phyloP scores from a whole-genome alignment of 2,329 filamentous ascomycete species.

The Ophiostoma tasmaniense region DNA sequence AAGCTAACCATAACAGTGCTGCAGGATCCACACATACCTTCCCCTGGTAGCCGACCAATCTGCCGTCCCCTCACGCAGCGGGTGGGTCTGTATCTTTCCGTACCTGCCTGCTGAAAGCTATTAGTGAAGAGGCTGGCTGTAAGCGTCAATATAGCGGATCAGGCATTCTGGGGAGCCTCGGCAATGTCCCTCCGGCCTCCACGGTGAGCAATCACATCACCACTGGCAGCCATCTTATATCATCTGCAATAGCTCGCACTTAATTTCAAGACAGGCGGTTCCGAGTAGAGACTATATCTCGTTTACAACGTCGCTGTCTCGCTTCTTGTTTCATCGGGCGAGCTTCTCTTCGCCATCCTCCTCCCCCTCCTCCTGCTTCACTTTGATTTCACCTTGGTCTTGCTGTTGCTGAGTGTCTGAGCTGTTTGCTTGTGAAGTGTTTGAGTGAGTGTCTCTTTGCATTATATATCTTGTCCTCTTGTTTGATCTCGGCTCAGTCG shows the following conservation, averaged over 20 bases:
- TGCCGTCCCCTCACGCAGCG: background rate
- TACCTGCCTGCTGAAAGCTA: background rate
- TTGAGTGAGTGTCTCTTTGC: background rate
- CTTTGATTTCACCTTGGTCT: background rate
- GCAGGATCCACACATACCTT: background rate
- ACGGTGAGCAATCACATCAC: background rate
- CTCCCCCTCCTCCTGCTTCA: background rate
- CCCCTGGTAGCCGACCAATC: background rate
- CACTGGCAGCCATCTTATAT: background rate
- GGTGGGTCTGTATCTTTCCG: background rate
- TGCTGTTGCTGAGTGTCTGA: background rate
- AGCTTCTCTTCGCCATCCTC: background rate
- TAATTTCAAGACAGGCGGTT: background rate
- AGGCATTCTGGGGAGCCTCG: background rate
- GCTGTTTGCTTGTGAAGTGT: background rate
- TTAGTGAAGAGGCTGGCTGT: background rate
- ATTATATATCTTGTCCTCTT: background rate
- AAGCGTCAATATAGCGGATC: background rate
- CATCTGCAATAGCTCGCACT: background rate
- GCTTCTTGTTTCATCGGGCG: constrained; percentile 2
- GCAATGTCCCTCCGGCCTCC: background rate
- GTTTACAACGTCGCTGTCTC: background rate
- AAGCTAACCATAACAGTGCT: background rate
- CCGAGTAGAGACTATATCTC: background rate
- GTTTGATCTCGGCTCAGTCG: background rate